phyloP scores from a whole-genome alignment of 1,284 basidiomycete genomes.

The Moniliella sp. region DNA sequence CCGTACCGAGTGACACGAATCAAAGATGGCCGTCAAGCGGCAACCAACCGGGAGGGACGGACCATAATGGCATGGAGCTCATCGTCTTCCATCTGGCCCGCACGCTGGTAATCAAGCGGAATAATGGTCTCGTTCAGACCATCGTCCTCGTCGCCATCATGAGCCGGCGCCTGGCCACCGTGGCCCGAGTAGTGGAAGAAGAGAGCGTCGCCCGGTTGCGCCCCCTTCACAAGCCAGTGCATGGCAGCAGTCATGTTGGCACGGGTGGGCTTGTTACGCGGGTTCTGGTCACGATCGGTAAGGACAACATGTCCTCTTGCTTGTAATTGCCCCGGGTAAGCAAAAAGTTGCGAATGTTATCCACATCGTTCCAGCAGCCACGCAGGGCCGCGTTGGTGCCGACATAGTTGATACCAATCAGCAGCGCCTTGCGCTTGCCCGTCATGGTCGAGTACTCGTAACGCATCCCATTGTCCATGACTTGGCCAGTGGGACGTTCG shows the following conservation, averaged over 20 bases:
- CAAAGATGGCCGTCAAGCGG: slow-evolving; percentile 20
- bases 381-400: slow-evolving; percentile 18
- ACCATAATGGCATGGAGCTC: slow-evolving; percentile 31
- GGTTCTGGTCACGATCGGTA: slow-evolving; percentile 18
- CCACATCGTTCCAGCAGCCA: slow-evolving; percentile 32
- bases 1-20: too few species aligned
- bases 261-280: slow-evolving; percentile 25
- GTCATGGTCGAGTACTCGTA: slow-evolving; percentile 29
- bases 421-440: slow-evolving; percentile 30
- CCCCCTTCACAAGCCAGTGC: slow-evolving; percentile 30
- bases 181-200: slow-evolving; percentile 32
- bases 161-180: slow-evolving; percentile 28
- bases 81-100: slow-evolving; percentile 32
- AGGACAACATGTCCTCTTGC: slow-evolving; percentile 31
- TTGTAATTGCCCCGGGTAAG: slow-evolving; percentile 23
- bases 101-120: slow-evolving; percentile 26
- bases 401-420: slow-evolving; percentile 33
- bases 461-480: slow-evolving; percentile 16
- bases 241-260: slow-evolving; percentile 32
- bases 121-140: slow-evolving; percentile 33
- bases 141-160: slow-evolving; percentile 30
- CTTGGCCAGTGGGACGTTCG: slow-evolving; percentile 14
- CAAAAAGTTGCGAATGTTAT: slow-evolving; percentile 29
- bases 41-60: slow-evolving; percentile 25
- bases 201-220: slow-evolving; percentile 26